Evolutionary conservation across 768 basidiomycete genomes (phyloP), one percentile per base, ranked within the genome.

Genomic region (Boletellus ananas): DNA sequence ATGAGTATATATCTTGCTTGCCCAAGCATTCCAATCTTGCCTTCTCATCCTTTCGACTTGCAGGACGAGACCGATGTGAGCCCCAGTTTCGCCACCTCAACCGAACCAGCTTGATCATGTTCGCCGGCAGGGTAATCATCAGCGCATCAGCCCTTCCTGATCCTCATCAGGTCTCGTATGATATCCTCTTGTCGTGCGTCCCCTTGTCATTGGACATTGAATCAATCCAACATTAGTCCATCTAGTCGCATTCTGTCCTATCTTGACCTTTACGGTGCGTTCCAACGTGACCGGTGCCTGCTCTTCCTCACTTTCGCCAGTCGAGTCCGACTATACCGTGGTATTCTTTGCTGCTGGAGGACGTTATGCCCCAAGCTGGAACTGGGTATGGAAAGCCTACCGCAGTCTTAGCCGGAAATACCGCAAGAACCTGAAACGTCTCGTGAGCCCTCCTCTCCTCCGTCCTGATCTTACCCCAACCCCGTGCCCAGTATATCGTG

Each of bases 321-420:
- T 92, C 52, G 90, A 93, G 64, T 84, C 87, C 25, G 91, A 94
- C 69, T 94, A 94, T 59, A 86, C 87, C 3, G 83, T 93, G 18
- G 80, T 92, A 4, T 91, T 92, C 68, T 87, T 94, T 55, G 88
- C 90, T 23, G 86, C 90, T 2, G 91, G 89, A 21, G 80, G 80
- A 7, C 74, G 72, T 53, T 74, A 91, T 68, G 78, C 81, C 3
- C 91, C 91, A 6, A 78, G 79, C 21, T 92, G 89, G 89, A 88
- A 84, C 56, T 94, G 91, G 91, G 79, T 94, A 10, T 93, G 90
- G 90, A 91, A 88, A 61, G 87, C 89, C 1, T 92, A 92, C 65
- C 77, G 89, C 20, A 85, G 85, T 60, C 71, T 87, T 39, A 89
- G 77, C 62, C 75, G 87, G 46, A 91, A 90, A 66, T 94, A 91